Evolutionary conservation across 371 early-diverging fungal genomes (phyloP), one percentile per base, ranked within the genome.

Genomic region (Rhizopus arrhizus): DNA sequence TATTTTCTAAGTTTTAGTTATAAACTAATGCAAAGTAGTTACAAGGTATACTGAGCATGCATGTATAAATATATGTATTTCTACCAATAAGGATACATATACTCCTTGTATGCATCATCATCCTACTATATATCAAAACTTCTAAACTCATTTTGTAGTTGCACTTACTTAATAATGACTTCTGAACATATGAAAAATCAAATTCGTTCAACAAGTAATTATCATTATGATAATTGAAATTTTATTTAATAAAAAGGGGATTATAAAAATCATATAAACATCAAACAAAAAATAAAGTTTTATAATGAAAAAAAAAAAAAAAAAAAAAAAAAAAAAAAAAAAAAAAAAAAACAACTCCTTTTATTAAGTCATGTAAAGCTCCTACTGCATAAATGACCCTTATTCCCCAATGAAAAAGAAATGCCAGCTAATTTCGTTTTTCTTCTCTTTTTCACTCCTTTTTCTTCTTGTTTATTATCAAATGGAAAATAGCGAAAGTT

Each of bases 401-500:
- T 16, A 29, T 48, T 29, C 28, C 9, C 15, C 29, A 29, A 12
- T 2, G 48, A 29, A 1, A 48, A 29, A 48, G 29, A 12, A 29
- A 38, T 11, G 5, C 40, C 40, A 38, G 13, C 40, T 11, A 11
- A 38, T 62, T 54, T 49, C 5, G 34, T 15, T 57, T 7, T 60
- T 32, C 11, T 57, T 42, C 15, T 48, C 36, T 32, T 53, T 56
- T 40, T 35, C 45, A 41, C 58, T 54, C 35, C 22, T 38, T 36
- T 46, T 47, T 43, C 48, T 51, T 45, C 36, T 33, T 51, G 54
- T 35, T 38, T 46, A 15, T 52, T 33, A 15, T 41, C 15, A 40
- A 35, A 59, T 63, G 59, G 49, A 64, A 28, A 61, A 33, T 7
- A 58, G 41, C n/a, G 45, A 49, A 50, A 65, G 43, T n/a, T 55